Evolutionary conservation across 2,329 filamentous ascomycete genomes (phyloP).

Genomic region (Paraconiothyrium sp.): DNA sequence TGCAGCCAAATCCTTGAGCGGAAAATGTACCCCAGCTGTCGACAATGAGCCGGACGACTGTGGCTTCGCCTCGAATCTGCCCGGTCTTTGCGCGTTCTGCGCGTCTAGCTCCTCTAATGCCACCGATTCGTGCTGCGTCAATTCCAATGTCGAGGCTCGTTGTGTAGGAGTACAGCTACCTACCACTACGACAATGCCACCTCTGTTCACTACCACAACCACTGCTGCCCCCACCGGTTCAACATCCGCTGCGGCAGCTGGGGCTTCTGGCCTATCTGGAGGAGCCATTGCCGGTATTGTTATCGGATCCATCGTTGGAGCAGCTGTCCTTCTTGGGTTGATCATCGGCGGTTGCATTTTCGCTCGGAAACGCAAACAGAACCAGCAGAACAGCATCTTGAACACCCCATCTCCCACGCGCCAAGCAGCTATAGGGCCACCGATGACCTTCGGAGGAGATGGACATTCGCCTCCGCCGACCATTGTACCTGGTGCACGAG

Average conservation of each 20-base stretch:
- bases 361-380: conserved; percentile 65
- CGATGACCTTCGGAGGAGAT: conserved; percentile 55
- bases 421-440: conserved; percentile 40
- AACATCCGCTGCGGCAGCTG: conserved; percentile 37
- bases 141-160: conserved; percentile 74
- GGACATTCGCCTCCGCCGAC: conserved; percentile 42
- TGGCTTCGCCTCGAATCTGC: conserved; percentile 76
- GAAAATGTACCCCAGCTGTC: conserved; percentile 77
- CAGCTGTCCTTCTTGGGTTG: conserved; percentile 73
- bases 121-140: conserved; percentile 94
- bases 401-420: conserved; percentile 84
- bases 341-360: conserved; percentile 67
- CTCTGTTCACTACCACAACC: conserved; percentile 69
- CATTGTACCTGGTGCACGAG: conserved; percentile 84
- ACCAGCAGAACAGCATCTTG: conserved; percentile 77
- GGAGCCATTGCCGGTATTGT: conserved; percentile 92
- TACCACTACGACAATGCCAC: conserved; percentile 69
- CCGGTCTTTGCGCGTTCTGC: conserved; percentile 89
- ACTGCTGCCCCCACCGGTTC: conserved; percentile 61
- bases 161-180: conserved; percentile 84
- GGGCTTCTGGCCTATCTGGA: conserved; percentile 70
- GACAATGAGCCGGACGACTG: conserved; percentile 88
- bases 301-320: conserved; percentile 78
- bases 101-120: conserved; percentile 83
- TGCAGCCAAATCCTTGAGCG: conserved; percentile 79